Percentiles rank a stretch among this genome's conserved stretches.
Conservation (phyloP, 148 eudicot genomes). For the Limonium bicolor region DNA sequence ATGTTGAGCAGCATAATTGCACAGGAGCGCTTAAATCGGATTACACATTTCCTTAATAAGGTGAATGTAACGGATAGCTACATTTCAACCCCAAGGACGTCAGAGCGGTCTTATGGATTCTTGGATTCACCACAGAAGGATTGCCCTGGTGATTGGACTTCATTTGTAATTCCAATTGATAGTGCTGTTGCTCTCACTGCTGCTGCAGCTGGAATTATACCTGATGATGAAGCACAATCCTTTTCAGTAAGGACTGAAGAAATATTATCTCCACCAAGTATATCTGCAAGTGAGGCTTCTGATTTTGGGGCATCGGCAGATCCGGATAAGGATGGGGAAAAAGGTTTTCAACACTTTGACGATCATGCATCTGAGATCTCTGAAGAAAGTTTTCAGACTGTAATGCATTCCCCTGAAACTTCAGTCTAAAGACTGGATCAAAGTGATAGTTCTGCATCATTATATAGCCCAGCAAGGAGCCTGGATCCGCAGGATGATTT, state of each 20-base stretch:
- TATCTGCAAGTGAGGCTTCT: conserved; percentile 50
- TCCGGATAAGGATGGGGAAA: conserved; percentile 23
- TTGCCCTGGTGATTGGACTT: conserved; percentile 40
- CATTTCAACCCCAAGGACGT: conserved; percentile 25
- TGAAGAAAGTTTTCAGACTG: conserved; percentile 29
- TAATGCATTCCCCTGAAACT: too few species aligned
- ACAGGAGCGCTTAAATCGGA: conserved; percentile 84
- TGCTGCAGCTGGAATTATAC: conserved; percentile 68
- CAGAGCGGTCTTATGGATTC: conserved; percentile 19
- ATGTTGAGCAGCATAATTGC: conserved; percentile 89
- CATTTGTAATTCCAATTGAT: conserved; percentile 74
- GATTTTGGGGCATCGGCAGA: conserved; percentile 38
- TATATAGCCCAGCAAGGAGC: conserved; percentile 74
- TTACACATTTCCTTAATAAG: conserved; percentile 66
- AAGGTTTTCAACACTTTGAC: conserved; percentile 22
- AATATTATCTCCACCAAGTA: conserved; percentile 38
- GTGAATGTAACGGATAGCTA: conserved; percentile 34
- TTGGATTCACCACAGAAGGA: conserved; percentile 24
- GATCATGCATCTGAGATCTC: conserved; percentile 40
- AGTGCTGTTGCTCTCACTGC: conserved; percentile 57
- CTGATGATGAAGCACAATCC: conserved; percentile 37
- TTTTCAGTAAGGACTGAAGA: conserved; percentile 39
- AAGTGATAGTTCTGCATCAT: conserved; percentile 41
- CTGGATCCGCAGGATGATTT: conserved; percentile 45
- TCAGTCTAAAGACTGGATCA: too few species aligned